Base-by-base conservation (phyloP, 306 rosid genomes). In the Mimosa bimucronata region DNA sequence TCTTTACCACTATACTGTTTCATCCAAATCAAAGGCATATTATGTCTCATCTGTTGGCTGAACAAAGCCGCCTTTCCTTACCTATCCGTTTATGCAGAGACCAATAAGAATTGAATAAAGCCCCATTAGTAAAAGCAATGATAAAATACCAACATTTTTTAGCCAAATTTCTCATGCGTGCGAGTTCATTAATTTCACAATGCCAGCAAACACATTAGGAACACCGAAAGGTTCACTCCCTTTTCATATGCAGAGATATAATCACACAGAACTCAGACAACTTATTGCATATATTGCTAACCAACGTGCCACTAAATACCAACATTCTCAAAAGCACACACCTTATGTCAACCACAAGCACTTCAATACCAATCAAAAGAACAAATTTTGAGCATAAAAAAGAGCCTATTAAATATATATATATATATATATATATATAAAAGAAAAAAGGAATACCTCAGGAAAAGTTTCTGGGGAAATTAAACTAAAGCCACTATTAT, bases 361-460 rank as follows among this genome's bases (percentile, higher is more conserved):
- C 10, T 73, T 48, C 9, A 37, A 73, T 3, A n/a, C 21, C 66
- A 55, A 73, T 34, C n/a, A 37, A 73, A 73, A 19, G 50, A 71
- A 28, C n/a, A 41, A 41, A 4, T 23, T 31, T 62, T 21, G 48
- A 48, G 76, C 4, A 72, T 34, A 34, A 34, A 34, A 34, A 34
- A 34, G 38, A 34, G 38, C 38, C 38, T 34, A 2, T 34, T 6
- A 34, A 34, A 34, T n/a, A n/a, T n/a, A n/a, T n/a, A n/a, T n/a
- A n/a, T n/a, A n/a, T n/a, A n/a, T n/a, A n/a, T n/a, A n/a, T n/a
- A n/a, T n/a, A n/a, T n/a, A n/a, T n/a, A n/a, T n/a, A n/a, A n/a
- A n/a, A n/a, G n/a, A n/a, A 21, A 6, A 19, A 2, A 52, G 8
- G 29, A 60, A n/a, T 71, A 90, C 94, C 87, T 82, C 83, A 74